Conservation (phyloP, 768 basidiomycete genomes). For the Tylopilus plumbeoviolaceoides region DNA sequence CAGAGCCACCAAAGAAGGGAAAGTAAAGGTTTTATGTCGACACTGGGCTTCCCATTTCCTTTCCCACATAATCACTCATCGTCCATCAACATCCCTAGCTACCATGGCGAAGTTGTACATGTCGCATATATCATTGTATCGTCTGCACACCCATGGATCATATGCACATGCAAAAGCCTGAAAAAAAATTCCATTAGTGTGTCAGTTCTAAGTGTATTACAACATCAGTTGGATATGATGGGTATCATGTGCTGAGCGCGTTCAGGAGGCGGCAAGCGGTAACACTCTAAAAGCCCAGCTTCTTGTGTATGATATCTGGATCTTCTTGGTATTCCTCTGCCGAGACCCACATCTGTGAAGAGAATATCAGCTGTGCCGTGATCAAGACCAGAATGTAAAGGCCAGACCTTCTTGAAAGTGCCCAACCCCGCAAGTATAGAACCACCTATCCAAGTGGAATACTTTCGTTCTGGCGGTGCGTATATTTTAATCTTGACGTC, state of each 20-base stretch:
- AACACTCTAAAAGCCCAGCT: slow-evolving; percentile 66
- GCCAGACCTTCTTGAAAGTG: slow-evolving; percentile 91
- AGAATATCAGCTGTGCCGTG: slow-evolving; percentile 3
- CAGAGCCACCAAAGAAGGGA: slow-evolving; percentile 88
- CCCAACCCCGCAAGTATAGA: slow-evolving; percentile 93
- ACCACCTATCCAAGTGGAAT: slow-evolving; percentile 96
- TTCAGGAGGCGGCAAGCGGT: slow-evolving; percentile 10
- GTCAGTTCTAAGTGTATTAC: slow-evolving; percentile 30
- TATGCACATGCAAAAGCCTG: slow-evolving; percentile 24
- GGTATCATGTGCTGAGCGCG: slow-evolving; percentile 28
- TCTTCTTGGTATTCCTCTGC: slow-evolving; percentile 99
- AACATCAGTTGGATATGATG: slow-evolving; percentile 28
- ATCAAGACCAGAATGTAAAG: background rate
- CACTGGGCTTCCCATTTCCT: slow-evolving; percentile 11
- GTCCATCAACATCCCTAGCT: slow-evolving; percentile 35
- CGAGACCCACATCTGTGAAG: slow-evolving; percentile 93
- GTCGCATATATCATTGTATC: slow-evolving; percentile 37
- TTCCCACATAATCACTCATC: slow-evolving; percentile 22
- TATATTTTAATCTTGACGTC: slow-evolving; percentile 99
- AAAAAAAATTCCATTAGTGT: slow-evolving; percentile 21
- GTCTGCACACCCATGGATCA: slow-evolving; percentile 21
- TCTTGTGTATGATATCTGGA: slow-evolving; percentile 97
- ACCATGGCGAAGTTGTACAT: slow-evolving; percentile 37
- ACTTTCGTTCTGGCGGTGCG: slow-evolving; percentile 98
- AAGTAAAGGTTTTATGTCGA: slow-evolving; percentile 53